A percentile compares a stretch with the other conserved stretches of the same genome.
These are phyloP conservation scores for Saccharomyces uvarum DNA, from an alignment of 1,139 yeast genomes.

Conservation along the genomic window DNA sequence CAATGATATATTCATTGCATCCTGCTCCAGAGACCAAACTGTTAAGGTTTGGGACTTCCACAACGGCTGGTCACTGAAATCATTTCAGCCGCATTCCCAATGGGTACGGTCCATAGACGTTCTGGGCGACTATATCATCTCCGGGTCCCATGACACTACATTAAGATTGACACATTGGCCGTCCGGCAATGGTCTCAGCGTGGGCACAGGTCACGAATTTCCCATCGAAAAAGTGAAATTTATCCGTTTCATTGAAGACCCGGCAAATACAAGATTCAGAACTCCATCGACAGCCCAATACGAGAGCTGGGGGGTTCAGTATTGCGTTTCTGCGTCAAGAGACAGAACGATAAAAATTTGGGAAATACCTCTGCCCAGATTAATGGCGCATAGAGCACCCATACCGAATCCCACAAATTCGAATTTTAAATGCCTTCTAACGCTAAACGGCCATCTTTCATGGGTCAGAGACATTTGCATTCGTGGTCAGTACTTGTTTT, in stretches of 20 bases:
- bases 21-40: slow-evolving; percentile 71
- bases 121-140: slow-evolving; percentile 48
- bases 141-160: slow-evolving; percentile 79
- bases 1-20: slow-evolving; percentile 37
- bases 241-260: slow-evolving; percentile 42
- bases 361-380: slow-evolving; percentile 59
- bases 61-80: slow-evolving; percentile 59
- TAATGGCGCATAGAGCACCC: slow-evolving; percentile 50
- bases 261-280: neutral
- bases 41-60: slow-evolving; percentile 71
- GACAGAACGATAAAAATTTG: slow-evolving; percentile 72
- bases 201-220: slow-evolving; percentile 72
- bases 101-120: slow-evolving; percentile 75
- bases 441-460: slow-evolving; percentile 67
- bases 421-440: slow-evolving; percentile 51
- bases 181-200: slow-evolving; percentile 61
- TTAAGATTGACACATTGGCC: slow-evolving; percentile 57
- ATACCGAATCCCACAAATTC: slow-evolving; percentile 47
- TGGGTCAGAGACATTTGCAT: slow-evolving; percentile 59
- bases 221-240: slow-evolving; percentile 72
- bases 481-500: slow-evolving; percentile 57
- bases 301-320: slow-evolving; percentile 47
- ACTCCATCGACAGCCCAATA: slow-evolving; percentile 19
- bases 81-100: slow-evolving; percentile 74
- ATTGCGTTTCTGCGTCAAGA: slow-evolving; percentile 73